phyloP scores from a whole-genome alignment of 192 early-diverging fungal genomes.

The Coemansia sp. region DNA sequence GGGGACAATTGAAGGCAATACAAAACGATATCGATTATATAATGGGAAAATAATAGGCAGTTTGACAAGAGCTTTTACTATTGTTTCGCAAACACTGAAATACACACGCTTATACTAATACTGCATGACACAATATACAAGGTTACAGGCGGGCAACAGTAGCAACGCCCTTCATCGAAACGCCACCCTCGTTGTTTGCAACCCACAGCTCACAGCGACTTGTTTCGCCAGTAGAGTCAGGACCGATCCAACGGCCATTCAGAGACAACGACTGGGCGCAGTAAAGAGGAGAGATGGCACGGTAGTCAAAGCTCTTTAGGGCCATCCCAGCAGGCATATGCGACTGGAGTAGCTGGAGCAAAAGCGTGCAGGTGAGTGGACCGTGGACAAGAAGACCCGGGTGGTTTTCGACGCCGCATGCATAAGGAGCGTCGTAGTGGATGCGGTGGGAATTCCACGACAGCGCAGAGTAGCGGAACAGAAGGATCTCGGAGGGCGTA shows the following conservation, averaged over 20 bases:
- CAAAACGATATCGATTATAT: too few relatives aligned
- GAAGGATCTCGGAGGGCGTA: conserved; percentile 64
- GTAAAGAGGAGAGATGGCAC: conserved; percentile 68
- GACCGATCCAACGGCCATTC: conserved; percentile 42
- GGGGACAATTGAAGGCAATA: too few relatives aligned
- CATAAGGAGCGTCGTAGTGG: conserved; percentile 79
- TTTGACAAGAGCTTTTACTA: too few relatives aligned
- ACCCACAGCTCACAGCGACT: conserved; percentile 72
- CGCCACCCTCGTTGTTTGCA: conserved; percentile 60
- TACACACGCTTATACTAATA: neutral
- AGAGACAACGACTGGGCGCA: conserved; percentile 60
- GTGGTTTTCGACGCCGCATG: conserved; percentile 66
- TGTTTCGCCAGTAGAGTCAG: conserved; percentile 24
- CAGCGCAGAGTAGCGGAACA: conserved; percentile 88
- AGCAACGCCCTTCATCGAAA: conserved; percentile 72
- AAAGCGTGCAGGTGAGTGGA: conserved; percentile 74
- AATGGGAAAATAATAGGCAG: too few relatives aligned
- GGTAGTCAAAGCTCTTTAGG: conserved; percentile 68
- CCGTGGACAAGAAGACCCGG: conserved; percentile 75
- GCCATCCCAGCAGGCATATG: conserved; percentile 41
- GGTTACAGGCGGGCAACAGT: conserved; percentile 33
- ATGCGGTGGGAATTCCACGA: conserved; percentile 90
- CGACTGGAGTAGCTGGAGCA: conserved; percentile 65
- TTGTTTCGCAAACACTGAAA: too few relatives aligned
- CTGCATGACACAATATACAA: neutral